Conservation (phyloP, 495 filamentous ascomycete species). For the Hypomontagnella monticulosa region DNA sequence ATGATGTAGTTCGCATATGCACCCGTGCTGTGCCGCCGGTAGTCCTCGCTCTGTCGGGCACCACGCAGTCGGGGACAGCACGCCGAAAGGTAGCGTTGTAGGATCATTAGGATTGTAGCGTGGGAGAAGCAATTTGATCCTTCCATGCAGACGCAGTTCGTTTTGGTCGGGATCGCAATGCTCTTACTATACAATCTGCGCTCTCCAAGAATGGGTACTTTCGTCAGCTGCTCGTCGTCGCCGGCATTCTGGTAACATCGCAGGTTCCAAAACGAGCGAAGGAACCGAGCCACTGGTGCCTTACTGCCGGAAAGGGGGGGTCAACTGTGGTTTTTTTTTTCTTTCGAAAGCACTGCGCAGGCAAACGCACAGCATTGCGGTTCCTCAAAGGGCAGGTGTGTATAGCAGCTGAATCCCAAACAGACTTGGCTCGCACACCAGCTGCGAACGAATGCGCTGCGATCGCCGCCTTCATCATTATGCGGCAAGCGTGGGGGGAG, state of each 20-base stretch:
- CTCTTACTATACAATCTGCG: neutral
- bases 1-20: conserved; percentile 10
- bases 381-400: conserved; percentile 37
- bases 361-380: conserved; percentile 10
- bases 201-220: conserved; percentile 6
- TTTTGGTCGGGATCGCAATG: conserved; percentile 13
- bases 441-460: conserved; percentile 18
- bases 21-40: conserved; percentile 12
- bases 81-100: conserved; percentile 30
- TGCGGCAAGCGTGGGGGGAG: conserved; percentile 29
- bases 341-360: conserved; percentile 27
- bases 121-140: conserved; percentile 35
- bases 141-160: conserved; percentile 14
- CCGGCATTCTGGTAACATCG: conserved; percentile 25
- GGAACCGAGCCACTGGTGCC: conserved; percentile 22
- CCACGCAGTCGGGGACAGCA: conserved; percentile 24
- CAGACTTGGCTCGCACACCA: conserved; percentile 14
- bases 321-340: too few species aligned
- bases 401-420: conserved; percentile 30
- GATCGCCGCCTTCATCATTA: conserved; percentile 7
- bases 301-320: conserved; percentile 8
- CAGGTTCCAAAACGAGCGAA: conserved; percentile 12
- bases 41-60: conserved; percentile 27
- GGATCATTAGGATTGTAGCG: conserved; percentile 40
- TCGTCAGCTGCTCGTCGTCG: neutral